A percentile compares a stretch with the other conserved stretches of the same genome.
phyloP scores from a whole-genome alignment of 2,329 filamentous ascomycete species.

The Penicillium capsulatum region DNA sequence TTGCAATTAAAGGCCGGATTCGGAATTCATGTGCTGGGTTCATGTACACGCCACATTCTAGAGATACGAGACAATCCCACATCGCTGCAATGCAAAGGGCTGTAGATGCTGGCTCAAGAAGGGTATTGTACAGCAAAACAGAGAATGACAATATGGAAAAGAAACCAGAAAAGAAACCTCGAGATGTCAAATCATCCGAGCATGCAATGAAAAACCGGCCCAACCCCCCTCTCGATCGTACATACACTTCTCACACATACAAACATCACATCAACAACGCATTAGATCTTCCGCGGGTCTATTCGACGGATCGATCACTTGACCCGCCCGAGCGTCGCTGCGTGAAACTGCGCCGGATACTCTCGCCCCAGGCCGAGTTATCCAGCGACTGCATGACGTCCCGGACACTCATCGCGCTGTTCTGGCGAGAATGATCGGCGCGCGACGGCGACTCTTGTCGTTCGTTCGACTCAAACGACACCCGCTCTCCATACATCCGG shows the following conservation, averaged over 20 bases:
- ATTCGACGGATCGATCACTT: conserved; percentile 15
- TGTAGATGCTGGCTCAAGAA: conserved; percentile 12
- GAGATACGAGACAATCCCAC: conserved; percentile 13
- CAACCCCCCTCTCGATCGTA: conserved; percentile 1
- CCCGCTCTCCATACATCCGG: conserved; percentile 27
- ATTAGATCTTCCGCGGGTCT: conserved; percentile 12
- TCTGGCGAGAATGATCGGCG: conserved; percentile 53
- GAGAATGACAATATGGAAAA: too few species aligned
- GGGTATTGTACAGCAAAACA: conserved; percentile 21
- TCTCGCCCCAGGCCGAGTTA: conserved; percentile 89
- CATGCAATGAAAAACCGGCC: conserved; percentile 8
- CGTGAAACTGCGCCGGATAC: conserved; percentile 83
- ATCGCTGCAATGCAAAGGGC: conserved; percentile 26
- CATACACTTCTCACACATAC: conserved; percentile 6
- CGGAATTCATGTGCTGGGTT: conserved; percentile 4
- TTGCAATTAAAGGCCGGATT: too few species aligned
- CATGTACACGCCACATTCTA: conserved; percentile 19
- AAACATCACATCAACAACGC: conserved; percentile 7
- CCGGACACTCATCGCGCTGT: conserved; percentile 66
- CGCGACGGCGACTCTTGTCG: conserved; percentile 15
- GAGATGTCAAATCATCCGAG: conserved; percentile 4
- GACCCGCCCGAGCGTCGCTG: conserved; percentile 50
- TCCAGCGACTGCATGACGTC: conserved; percentile 82
- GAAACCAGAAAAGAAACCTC: conserved; percentile 2
- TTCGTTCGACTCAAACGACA: conserved; percentile 30